Evolutionary conservation across 805 yeast species (phyloP), one percentile per base, ranked within the genome.

Genomic region (Myxozyma melibiosi): DNA sequence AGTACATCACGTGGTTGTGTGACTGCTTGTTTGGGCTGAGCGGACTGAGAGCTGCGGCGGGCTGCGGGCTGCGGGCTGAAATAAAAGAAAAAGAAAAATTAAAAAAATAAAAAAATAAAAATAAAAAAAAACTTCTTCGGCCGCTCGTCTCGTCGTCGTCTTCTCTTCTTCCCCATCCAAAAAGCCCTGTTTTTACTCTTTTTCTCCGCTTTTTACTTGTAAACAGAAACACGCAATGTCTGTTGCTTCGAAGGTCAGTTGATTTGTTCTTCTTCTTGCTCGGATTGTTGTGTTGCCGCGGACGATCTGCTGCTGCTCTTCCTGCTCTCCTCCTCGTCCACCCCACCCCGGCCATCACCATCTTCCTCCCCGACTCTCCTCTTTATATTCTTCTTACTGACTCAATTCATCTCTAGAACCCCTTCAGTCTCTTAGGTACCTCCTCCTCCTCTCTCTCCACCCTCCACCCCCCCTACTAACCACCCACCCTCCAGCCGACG

Each of bases 401-500:
- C 43, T 5, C 20, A 5, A 14, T 6, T 30, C 37, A n/a, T 22
- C 25, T 37, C 11, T 34, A 58, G 63, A 60, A 60, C 51, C 58
- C 45, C 38, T 60, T 60, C 61, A 51, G 57, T 44, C 54, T 60
- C 34, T 34, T 58, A 33, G 58, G 61, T 58, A 49, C 38, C 14
- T 16, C 35, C 53, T 11, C 18, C n/a, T 13, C 30, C 42, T 25
- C 43, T 1, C 2, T 22, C 14, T 33, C 49, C 43, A 33, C 27
- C 2, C 22, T 27, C 35, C n/a, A 8, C 22, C 30, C 16, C 40
- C 11, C 28, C 18, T 16, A 16, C 53, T 18, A 18, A 6, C 22
- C n/a, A n/a, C 18, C 25, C 25, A 16, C 40, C 27, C 8, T 37
- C 31, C 47, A 64, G 67, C 87, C 75, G 88, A 88, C 84, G 96